A percentile compares a stretch with the other conserved stretches of the same genome.
These are phyloP conservation scores for Filobasidium wieringae DNA, from an alignment of 768 basidiomycete species.

Conservation along the genomic window DNA sequence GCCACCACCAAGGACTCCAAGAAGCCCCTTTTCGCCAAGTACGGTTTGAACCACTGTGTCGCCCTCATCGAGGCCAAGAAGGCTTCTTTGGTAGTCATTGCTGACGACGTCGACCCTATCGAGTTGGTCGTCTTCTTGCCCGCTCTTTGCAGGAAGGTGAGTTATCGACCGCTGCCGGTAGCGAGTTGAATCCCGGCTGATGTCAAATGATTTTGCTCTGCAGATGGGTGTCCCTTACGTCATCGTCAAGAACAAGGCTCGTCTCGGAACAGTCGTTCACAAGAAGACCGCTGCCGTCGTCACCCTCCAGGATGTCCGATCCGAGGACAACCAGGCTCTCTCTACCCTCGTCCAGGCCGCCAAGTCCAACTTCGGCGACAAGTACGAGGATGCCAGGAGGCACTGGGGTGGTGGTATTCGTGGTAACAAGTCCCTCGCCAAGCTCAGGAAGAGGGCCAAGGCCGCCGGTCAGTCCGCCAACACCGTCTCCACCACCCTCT, in stretches of 20 bases:
- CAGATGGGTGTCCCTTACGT: constrained; percentile 96
- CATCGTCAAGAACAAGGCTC: constrained; percentile 94
- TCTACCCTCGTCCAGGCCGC: constrained; percentile 82
- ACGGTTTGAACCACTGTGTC: constrained; percentile 92
- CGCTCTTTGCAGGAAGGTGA: constrained; percentile 77
- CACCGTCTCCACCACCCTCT: constrained; percentile 39
- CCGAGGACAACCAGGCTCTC: constrained; percentile 86
- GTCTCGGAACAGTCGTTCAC: constrained; percentile 93
- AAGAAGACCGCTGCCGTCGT: constrained; percentile 95
- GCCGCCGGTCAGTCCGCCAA: constrained; percentile 52
- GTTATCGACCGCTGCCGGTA: neutral
- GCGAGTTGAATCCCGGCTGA: no score
- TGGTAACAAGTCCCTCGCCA: constrained; percentile 78
- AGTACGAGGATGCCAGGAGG: constrained; percentile 81
- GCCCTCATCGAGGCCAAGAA: constrained; percentile 93
- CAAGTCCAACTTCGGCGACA: constrained; percentile 94
- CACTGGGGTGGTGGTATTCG: constrained; percentile 94
- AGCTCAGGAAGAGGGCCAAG: constrained; percentile 88
- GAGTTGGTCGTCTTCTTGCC: constrained; percentile 98
- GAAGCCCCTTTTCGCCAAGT: constrained; percentile 92
- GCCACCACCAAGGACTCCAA: constrained; percentile 58
- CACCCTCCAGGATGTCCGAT: constrained; percentile 83
- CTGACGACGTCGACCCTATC: constrained; percentile 88
- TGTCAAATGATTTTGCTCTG: no score
- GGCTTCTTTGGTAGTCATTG: constrained; percentile 87